Evolutionary conservation across 345 rosid genomes (phyloP).

Genomic region (Gossypium mustelinum): DNA sequence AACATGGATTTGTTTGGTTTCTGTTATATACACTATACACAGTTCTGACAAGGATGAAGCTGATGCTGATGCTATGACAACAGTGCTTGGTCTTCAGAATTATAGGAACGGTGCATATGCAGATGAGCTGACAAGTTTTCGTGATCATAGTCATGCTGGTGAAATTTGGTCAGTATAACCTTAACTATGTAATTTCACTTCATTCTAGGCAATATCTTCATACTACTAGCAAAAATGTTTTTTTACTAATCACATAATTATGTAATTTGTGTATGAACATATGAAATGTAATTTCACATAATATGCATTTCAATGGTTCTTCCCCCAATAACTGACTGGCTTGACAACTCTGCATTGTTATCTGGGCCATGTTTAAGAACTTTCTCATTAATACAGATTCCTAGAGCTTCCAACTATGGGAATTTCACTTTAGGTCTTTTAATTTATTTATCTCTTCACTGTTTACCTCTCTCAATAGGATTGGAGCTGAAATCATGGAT

Average conservation of each 20-base stretch:
- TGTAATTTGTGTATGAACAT: neutral
- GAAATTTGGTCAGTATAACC: constrained; percentile 73
- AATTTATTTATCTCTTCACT: neutral
- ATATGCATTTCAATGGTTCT: neutral
- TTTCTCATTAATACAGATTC: neutral
- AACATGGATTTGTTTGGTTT: neutral
- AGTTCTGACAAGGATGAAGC: constrained; percentile 95
- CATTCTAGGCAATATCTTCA: neutral
- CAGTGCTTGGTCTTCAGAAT: constrained; percentile 87
- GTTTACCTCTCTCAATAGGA: constrained; percentile 39
- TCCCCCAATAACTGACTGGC: neutral
- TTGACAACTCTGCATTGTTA: neutral
- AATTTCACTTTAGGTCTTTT: neutral
- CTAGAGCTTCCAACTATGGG: neutral
- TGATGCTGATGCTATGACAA: constrained; percentile 69
- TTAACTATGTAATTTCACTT: neutral
- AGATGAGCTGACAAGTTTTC: constrained; percentile 76
- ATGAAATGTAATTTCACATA: neutral
- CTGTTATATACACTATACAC: constrained; percentile 13
- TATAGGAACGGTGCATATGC: constrained; percentile 94
- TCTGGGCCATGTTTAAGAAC: neutral
- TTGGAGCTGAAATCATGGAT: constrained; percentile 93
- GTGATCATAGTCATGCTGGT: constrained; percentile 86
- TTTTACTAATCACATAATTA: neutral
- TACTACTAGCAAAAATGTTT: neutral